Percentiles rank a stretch among this genome's conserved stretches.
Evolutionary conservation across 176 grass and related monocot genomes (phyloP).

Genomic region (Guadua angustifolia): DNA sequence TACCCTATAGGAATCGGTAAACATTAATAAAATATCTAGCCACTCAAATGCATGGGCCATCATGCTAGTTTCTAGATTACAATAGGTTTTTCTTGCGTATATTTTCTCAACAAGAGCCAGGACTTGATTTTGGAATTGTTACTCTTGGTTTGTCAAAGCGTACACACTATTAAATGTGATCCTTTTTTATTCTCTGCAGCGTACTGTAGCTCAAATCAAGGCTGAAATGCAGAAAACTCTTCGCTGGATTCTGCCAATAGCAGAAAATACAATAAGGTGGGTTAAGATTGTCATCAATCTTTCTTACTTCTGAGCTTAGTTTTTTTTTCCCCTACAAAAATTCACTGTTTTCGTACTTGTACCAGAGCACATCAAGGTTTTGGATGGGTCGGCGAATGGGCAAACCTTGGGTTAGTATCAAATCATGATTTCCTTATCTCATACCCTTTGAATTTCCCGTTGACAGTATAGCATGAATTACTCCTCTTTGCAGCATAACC

Average conservation of each 20-base stretch:
- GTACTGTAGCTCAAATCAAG: constrained; percentile 78
- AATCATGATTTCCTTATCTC: background rate
- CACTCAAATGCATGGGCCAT: no score
- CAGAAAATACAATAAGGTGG: constrained; percentile 90
- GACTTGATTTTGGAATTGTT: background rate
- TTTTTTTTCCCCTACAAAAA: background rate
- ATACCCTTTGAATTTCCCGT: background rate
- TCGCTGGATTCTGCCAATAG: constrained; percentile 75
- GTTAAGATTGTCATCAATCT: constrained; percentile 25
- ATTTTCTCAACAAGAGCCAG: background rate
- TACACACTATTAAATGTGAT: constrained; percentile 4
- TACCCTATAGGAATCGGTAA: no score
- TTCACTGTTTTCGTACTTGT: constrained; percentile 15
- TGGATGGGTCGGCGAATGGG: constrained; percentile 98
- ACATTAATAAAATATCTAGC: no score
- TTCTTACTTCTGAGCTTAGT: constrained; percentile 2
- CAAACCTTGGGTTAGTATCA: constrained; percentile 84
- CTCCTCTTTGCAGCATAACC: background rate
- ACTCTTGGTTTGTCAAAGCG: background rate
- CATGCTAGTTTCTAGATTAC: background rate
- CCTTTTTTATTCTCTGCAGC: constrained; percentile 45
- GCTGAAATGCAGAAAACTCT: constrained; percentile 93
- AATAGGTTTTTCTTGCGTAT: background rate
- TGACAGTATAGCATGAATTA: background rate
- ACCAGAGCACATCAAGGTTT: constrained; percentile 96